Evolutionary conservation across 805 yeast species (phyloP), one percentile per base, ranked within the genome.

Genomic region (Scheffersomyces stipitis): DNA sequence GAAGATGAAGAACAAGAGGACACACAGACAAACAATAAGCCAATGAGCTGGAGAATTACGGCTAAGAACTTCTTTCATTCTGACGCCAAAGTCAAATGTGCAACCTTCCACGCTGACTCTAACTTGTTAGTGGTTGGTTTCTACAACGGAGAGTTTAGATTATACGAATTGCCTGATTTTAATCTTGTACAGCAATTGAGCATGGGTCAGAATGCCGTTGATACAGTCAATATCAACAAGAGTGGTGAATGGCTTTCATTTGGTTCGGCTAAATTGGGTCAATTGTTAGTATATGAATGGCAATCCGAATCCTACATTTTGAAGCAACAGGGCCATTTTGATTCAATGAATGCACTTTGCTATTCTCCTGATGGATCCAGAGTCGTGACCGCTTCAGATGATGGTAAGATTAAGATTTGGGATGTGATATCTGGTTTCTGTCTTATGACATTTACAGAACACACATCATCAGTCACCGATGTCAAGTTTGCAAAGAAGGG

Each of bases 181-280:
- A 78, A 78, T 23, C 58, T 86, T 59, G 69, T 93, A 15, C 99
- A 93, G 60, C 93, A 83, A 51, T 70, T 93, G 37, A 81, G 90
- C 18, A 87, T 93, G 83, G 96, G 98, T 2, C 95, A 87, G 54
- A 83, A 88, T 51, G 82, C 90, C 3, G 84, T 93, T 17, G 88
- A 86, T 54, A 81, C 89, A 2, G 91, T 93, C 3, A 62, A 80
- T 8, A 76, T 93, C 26, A 93, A 91, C 58, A 62, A 71, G 2
- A 70, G 90, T 5, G 99, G 99, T 23, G 99, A 93, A 60, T 93
- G 99, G 99, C 69, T 93, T 22, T 96, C 96, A 0, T 86, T 93
- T 60, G 99, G 99, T 4, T 89, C 97, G 0, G 66, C 88, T 23
- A 82, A 81, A 54, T 62, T 86, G 18, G 99, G 99, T n/a, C 99